These are phyloP conservation scores for Dioscorea alata DNA, from an alignment of 106 monocot species.

Conservation along the genomic window DNA sequence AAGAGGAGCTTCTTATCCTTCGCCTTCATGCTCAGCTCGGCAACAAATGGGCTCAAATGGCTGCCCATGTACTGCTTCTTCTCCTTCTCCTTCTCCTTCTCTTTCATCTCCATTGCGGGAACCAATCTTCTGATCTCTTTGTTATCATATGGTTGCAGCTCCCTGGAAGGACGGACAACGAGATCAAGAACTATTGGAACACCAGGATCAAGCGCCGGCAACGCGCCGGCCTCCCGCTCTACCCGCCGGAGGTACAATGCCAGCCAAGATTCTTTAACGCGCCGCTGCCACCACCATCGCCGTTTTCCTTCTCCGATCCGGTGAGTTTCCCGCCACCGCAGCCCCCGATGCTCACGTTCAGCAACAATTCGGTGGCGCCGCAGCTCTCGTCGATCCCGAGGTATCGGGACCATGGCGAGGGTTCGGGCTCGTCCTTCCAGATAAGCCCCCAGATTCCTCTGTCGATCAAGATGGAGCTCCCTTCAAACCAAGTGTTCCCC, in stretches of 20 bases:
- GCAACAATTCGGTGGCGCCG: conserved; percentile 1
- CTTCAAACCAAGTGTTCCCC: conserved; percentile 64
- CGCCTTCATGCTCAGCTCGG: conserved; percentile 61
- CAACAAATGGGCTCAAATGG: conserved; percentile 86
- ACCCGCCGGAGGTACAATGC: conserved; percentile 31
- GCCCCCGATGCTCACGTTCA: neutral
- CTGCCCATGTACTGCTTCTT: conserved; percentile 24
- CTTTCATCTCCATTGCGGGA: neutral
- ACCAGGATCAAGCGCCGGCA: conserved; percentile 50
- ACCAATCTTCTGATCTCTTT: neutral
- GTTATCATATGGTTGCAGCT: conserved; percentile 14
- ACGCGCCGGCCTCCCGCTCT: conserved; percentile 43
- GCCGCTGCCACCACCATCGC: neutral
- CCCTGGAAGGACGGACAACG: conserved; percentile 74
- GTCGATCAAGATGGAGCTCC: conserved; percentile 47
- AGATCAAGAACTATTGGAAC: conserved; percentile 86
- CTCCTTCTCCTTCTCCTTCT: neutral
- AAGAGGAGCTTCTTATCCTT: conserved; percentile 61
- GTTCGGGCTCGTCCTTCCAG: too few species aligned
- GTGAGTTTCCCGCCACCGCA: neutral
- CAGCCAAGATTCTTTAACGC: neutral
- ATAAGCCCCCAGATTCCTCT: neutral
- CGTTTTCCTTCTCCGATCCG: neutral
- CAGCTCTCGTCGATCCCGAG: neutral
- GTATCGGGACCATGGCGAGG: too few species aligned